phyloP scores from a whole-genome alignment of 1,139 yeast species.

The Diutina neorugosa region DNA sequence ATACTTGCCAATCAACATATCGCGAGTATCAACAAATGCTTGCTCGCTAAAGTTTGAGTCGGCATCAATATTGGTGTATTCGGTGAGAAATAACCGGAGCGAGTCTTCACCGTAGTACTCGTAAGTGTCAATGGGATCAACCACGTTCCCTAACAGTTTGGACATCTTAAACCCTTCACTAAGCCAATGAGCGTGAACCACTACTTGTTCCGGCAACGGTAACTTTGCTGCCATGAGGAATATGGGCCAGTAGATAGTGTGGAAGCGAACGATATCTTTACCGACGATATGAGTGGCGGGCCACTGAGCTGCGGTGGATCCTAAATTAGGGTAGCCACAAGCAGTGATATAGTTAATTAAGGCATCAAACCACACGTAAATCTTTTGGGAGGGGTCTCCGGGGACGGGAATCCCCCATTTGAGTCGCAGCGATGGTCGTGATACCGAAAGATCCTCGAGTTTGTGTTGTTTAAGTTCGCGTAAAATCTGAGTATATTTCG shows the following conservation, averaged over 20 bases:
- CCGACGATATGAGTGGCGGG: constrained; percentile 80
- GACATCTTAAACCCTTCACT: constrained; percentile 88
- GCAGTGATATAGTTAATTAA: constrained; percentile 74
- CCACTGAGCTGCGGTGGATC: constrained; percentile 20
- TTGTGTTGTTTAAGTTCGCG: constrained; percentile 38
- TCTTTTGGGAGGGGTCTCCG: constrained; percentile 58
- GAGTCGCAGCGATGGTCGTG: constrained; percentile 68
- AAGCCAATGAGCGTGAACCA: constrained; percentile 94
- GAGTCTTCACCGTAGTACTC: constrained; percentile 61
- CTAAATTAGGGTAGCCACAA: constrained; percentile 41
- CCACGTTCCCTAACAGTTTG: constrained; percentile 89
- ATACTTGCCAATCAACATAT: constrained; percentile 65
- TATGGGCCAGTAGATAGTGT: constrained; percentile 91
- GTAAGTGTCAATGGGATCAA: constrained; percentile 65
- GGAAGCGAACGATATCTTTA: constrained; percentile 81
- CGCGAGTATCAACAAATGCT: constrained; percentile 44
- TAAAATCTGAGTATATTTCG: constrained; percentile 43
- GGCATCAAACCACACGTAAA: constrained; percentile 98
- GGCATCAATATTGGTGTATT: constrained; percentile 58
- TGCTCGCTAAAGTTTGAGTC: constrained; percentile 73
- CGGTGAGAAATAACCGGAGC: constrained; percentile 63
- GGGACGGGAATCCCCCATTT: constrained; percentile 93
- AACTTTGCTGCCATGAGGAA: constrained; percentile 74
- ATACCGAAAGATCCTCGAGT: constrained; percentile 64
- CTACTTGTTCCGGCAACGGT: constrained; percentile 56